A percentile compares a stretch with the other conserved stretches of the same genome.
Conservation (phyloP, 2,329 filamentous ascomycete genomes). For the Beauveria sp. region DNA sequence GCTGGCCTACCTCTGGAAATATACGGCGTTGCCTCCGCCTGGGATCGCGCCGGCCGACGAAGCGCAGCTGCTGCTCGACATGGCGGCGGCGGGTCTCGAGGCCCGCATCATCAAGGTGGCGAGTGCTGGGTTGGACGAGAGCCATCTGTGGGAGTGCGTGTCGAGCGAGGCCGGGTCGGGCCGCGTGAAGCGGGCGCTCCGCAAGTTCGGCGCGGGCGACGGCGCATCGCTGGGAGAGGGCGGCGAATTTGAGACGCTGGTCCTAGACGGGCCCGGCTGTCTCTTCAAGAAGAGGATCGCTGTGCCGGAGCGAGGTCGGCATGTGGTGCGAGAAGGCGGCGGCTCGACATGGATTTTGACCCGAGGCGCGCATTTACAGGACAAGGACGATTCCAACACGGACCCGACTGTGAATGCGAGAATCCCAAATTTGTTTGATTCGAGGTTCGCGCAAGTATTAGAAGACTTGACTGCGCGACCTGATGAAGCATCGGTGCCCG, state of each 20-base stretch:
- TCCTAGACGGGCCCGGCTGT: slow-evolving; percentile 65
- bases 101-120: slow-evolving; percentile 94
- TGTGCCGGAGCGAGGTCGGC: slow-evolving; percentile 46
- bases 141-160: slow-evolving; percentile 74
- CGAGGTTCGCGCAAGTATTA: slow-evolving; percentile 42
- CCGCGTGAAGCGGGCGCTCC: slow-evolving; percentile 45
- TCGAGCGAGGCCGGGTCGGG: slow-evolving; percentile 44
- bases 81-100: slow-evolving; percentile 70
- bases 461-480: slow-evolving; percentile 20
- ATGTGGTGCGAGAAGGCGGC: slow-evolving; percentile 58
- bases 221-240: slow-evolving; percentile 83
- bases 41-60: slow-evolving; percentile 27
- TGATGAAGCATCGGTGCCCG: not conserved
- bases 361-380: slow-evolving; percentile 43
- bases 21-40: slow-evolving; percentile 58
- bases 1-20: slow-evolving; percentile 89
- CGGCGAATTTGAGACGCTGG: slow-evolving; percentile 91
- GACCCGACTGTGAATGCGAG: slow-evolving; percentile 22
- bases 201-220: slow-evolving; percentile 57
- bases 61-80: slow-evolving; percentile 65
- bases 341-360: slow-evolving; percentile 70
- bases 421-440: slow-evolving; percentile 60
- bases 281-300: slow-evolving; percentile 68
- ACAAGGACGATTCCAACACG: slow-evolving; percentile 22
- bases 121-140: slow-evolving; percentile 76